These are phyloP conservation scores for Fusarium sp. DNA, from an alignment of 2,329 filamentous ascomycete genomes.

Conservation along the genomic window DNA sequence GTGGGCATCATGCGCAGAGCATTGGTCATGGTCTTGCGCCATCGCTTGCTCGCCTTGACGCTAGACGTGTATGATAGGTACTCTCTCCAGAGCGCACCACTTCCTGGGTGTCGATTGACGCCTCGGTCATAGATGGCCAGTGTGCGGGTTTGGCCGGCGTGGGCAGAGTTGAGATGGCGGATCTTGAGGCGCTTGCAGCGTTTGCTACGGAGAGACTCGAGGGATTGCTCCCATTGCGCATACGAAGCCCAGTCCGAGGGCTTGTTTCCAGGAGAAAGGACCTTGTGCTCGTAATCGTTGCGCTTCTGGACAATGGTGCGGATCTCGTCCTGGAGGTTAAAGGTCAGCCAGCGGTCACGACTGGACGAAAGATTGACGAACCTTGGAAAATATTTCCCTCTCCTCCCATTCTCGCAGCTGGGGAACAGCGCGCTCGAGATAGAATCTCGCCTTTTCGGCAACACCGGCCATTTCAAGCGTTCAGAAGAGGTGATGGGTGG, in stretches of 20 bases:
- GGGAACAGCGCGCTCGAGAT: constrained; percentile 90
- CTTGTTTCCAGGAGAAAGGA: constrained; percentile 83
- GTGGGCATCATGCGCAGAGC: constrained; percentile 88
- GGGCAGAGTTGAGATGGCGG: constrained; percentile 71
- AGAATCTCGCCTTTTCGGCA: constrained; percentile 94
- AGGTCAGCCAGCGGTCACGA: constrained; percentile 11
- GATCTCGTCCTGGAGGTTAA: constrained; percentile 82
- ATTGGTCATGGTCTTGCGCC: constrained; percentile 72
- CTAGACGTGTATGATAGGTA: constrained; percentile 86
- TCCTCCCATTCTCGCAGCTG: constrained; percentile 93
- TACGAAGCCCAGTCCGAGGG: constrained; percentile 87
- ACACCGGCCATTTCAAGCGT: constrained; percentile 76
- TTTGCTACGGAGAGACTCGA: constrained; percentile 83
- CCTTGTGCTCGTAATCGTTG: constrained; percentile 91
- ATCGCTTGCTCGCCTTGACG: constrained; percentile 73
- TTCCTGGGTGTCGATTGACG: constrained; percentile 85
- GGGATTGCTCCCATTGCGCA: constrained; percentile 75
- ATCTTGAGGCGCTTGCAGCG: constrained; percentile 85
- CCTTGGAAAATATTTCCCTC: constrained; percentile 89
- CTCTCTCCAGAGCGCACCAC: constrained; percentile 85
- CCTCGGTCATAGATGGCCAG: constrained; percentile 91
- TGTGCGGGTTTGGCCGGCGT: constrained; percentile 83
- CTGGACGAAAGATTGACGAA: constrained; percentile 49
- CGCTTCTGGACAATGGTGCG: constrained; percentile 88
- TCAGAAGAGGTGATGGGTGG: constrained; percentile 6